A percentile compares a stretch with the other conserved stretches of the same genome.
phyloP scores from a whole-genome alignment of 2,329 filamentous ascomycete genomes.

The Rugonectria rugulosa region DNA sequence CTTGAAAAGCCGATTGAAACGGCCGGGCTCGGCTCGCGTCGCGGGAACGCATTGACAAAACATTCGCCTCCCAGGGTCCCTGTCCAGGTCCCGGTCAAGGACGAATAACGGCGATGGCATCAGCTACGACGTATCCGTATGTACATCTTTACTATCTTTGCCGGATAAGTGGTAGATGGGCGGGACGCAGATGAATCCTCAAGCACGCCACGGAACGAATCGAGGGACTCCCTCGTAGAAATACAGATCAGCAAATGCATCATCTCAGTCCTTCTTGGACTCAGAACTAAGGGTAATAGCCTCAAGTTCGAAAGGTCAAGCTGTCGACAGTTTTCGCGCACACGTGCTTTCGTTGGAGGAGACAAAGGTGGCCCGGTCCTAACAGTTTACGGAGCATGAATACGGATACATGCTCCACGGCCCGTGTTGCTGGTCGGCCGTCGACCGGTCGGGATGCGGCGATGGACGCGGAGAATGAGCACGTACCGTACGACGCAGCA shows the following conservation, averaged over 20 bases:
- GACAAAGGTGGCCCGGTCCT: neutral
- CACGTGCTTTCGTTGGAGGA: neutral
- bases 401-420: neutral
- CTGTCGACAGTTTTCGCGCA: neutral
- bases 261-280: no score
- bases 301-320: no score
- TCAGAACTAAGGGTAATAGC: no score
- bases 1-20: conserved; percentile 3
- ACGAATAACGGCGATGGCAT: neutral
- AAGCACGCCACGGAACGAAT: neutral
- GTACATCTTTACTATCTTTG: no score
- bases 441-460: conserved; percentile 3
- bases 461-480: conserved; percentile 2
- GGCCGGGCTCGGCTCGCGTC: conserved; percentile 18
- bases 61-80: neutral
- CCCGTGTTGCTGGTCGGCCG: neutral
- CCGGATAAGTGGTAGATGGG: neutral
- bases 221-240: neutral
- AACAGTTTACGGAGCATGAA: no score
- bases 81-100: neutral
- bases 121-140: no score
- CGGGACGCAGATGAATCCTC: neutral
- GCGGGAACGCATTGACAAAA: conserved; percentile 16
- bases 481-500: neutral
- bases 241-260: no score